Conservation (phyloP, 2,329 filamentous ascomycete species). For the Metarhizium brunneum region DNA sequence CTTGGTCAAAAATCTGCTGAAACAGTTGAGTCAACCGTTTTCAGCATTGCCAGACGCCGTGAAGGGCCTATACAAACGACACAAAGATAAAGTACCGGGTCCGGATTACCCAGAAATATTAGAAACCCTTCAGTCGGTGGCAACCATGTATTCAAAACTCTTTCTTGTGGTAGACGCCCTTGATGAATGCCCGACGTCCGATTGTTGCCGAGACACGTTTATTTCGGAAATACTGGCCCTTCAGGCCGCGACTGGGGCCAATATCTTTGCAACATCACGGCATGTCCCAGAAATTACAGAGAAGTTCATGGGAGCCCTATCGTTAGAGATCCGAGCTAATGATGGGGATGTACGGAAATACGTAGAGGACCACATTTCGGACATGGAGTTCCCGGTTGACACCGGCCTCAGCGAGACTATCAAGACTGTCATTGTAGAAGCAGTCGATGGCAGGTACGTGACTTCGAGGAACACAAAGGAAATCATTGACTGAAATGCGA, state of each 20-base stretch:
- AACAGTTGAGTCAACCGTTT: not conserved
- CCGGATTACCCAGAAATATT: not conserved
- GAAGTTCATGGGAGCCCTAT: not conserved
- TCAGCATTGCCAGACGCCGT: not conserved
- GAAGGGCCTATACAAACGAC: not conserved
- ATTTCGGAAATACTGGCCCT: not conserved
- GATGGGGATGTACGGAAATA: not conserved
- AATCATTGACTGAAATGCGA: no score
- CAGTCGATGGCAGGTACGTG: not conserved
- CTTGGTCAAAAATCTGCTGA: not conserved
- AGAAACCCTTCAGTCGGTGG: not conserved
- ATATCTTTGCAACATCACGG: not conserved
- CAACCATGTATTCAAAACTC: not conserved
- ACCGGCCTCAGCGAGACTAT: not conserved
- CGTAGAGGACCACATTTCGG: not conserved
- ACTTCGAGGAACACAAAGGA: not conserved
- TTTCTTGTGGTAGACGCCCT: slow-evolving; percentile 1
- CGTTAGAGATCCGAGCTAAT: not conserved
- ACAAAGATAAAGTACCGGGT: not conserved
- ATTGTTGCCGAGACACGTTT: not conserved
- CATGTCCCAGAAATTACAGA: not conserved
- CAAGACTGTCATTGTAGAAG: not conserved
- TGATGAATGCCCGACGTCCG: not conserved
- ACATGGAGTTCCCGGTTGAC: not conserved
- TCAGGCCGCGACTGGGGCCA: not conserved